phyloP scores from a whole-genome alignment of 2,329 filamentous ascomycete genomes.

The Penicillium sp. region DNA sequence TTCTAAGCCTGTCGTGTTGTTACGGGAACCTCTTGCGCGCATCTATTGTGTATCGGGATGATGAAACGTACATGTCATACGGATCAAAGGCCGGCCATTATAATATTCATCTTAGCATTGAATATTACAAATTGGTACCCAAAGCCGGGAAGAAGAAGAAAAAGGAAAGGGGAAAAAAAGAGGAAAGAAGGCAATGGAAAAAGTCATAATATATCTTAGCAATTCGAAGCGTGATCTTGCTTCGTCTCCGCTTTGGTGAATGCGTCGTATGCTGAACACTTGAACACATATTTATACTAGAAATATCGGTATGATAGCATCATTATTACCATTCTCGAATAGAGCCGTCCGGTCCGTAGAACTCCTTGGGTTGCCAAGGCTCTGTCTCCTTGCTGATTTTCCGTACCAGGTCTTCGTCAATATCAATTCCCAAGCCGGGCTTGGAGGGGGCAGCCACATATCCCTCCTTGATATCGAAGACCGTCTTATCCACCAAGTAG shows the following conservation, averaged over 20 bases:
- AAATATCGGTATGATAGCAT: not conserved
- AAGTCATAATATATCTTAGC: not conserved
- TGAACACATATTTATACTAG: not conserved
- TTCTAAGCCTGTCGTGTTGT: not conserved
- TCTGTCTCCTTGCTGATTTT: slow-evolving; percentile 57
- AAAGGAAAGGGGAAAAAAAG: fast-evolving
- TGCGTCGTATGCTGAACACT: not conserved
- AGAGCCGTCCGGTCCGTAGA: slow-evolving; percentile 65
- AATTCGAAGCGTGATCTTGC: not conserved
- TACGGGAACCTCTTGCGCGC: not conserved
- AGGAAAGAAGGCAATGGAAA: not conserved
- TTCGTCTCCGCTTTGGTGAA: not conserved
- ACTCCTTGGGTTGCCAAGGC: slow-evolving; percentile 66
- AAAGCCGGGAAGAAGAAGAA: not conserved
- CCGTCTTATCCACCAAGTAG: slow-evolving; percentile 63
- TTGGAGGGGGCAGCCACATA: slow-evolving; percentile 62
- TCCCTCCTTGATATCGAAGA: slow-evolving; percentile 65
- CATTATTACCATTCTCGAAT: slow-evolving; percentile 63
- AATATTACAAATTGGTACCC: not conserved
- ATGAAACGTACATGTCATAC: not conserved
- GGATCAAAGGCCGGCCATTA: not conserved
- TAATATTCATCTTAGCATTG: not conserved
- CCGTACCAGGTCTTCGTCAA: slow-evolving; percentile 67
- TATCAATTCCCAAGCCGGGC: slow-evolving; percentile 65
- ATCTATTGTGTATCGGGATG: not conserved